Conservation (phyloP, 2,329 filamentous ascomycete genomes). For the Metarhizium anisopliae region DNA sequence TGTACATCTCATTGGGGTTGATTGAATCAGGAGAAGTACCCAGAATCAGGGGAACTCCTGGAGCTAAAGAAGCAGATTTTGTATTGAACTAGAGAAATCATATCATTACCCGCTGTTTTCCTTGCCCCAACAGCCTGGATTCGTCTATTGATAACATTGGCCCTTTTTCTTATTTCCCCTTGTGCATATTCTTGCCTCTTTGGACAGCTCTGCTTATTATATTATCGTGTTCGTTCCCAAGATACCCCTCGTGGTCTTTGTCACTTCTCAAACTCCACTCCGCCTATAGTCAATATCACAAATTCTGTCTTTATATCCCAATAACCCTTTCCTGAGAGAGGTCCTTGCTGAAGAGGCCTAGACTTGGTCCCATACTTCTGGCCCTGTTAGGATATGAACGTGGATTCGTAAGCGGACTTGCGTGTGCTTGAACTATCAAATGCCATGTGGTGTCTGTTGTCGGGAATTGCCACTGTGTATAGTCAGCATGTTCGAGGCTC, state of each 20-base stretch:
- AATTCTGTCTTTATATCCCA: neutral
- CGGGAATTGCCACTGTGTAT: neutral
- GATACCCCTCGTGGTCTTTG: neutral
- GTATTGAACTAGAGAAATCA: neutral
- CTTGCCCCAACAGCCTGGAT: neutral
- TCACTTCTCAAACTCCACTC: neutral
- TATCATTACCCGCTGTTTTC: neutral
- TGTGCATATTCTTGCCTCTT: neutral
- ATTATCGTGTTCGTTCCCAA: neutral
- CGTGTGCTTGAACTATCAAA: neutral
- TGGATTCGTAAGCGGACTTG: neutral
- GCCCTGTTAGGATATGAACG: neutral
- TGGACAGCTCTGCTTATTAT: neutral
- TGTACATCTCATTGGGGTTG: neutral
- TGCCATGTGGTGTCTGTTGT: neutral
- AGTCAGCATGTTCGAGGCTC: neutral
- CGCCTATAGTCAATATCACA: neutral
- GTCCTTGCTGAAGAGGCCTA: neutral
- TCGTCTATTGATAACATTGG: neutral
- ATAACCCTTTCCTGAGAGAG: neutral
- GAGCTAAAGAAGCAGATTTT: neutral
- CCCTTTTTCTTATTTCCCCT: neutral
- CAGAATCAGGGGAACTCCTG: neutral
- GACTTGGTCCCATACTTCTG: neutral
- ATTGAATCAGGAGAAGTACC: neutral